Evolutionary conservation across 257 asterid genomes (phyloP).

Genomic region (Solanum chiquidenum): DNA sequence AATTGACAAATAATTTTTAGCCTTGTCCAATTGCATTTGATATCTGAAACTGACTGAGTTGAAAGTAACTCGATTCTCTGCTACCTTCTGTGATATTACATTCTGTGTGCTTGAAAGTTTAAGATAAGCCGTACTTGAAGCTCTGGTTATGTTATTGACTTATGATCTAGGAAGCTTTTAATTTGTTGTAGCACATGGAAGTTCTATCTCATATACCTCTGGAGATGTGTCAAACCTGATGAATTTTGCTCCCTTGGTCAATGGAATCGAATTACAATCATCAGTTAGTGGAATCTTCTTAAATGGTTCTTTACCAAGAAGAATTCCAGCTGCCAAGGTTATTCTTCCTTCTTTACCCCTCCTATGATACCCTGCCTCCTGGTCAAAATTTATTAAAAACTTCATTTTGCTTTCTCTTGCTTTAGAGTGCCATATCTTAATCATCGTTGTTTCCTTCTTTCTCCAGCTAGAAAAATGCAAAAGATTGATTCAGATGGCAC

Average conservation of each 20-base stretch:
- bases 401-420: background rate
- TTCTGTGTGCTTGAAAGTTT: background rate
- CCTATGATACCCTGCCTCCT: constrained; percentile 4
- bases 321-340: constrained; percentile 43
- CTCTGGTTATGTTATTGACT: background rate
- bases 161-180: background rate
- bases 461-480: constrained; percentile 69
- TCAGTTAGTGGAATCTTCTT: constrained; percentile 28
- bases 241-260: constrained; percentile 36
- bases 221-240: constrained; percentile 55
- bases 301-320: constrained; percentile 34
- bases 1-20: background rate
- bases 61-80: background rate
- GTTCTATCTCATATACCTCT: constrained; percentile 46
- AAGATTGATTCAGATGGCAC: constrained; percentile 65
- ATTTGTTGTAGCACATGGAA: constrained; percentile 44
- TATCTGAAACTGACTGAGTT: background rate
- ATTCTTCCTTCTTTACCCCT: constrained; percentile 9
- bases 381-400: background rate
- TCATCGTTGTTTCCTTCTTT: background rate
- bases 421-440: background rate
- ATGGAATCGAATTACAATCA: constrained; percentile 40
- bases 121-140: background rate
- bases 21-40: background rate
- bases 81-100: background rate